A percentile compares a stretch with the other conserved stretches of the same genome.
phyloP scores from a whole-genome alignment of 305 asterid species.

The Petunia hybrid region DNA sequence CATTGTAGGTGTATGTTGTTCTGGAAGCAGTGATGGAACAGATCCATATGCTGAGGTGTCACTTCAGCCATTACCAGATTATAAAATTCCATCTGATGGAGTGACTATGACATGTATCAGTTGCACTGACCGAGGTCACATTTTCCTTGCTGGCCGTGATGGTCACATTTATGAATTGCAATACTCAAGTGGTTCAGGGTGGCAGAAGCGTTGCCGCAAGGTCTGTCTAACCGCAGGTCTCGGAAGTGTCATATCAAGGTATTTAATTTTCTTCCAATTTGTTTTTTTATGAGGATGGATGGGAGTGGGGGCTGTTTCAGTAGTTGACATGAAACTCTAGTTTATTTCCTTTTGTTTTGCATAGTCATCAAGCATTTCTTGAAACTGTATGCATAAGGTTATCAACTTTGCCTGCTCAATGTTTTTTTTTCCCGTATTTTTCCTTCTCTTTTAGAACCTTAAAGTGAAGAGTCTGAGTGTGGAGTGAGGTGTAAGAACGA shows the following conservation, averaged over 20 bases:
- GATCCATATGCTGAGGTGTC: slow-evolving; percentile 93
- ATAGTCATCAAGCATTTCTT: slow-evolving; percentile 3
- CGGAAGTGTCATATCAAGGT: slow-evolving; percentile 94
- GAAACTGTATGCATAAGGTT: slow-evolving; percentile 14
- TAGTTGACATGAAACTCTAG: slow-evolving; percentile 17
- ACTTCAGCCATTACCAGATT: slow-evolving; percentile 92
- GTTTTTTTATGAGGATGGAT: too few species aligned
- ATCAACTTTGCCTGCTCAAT: slow-evolving; percentile 1
- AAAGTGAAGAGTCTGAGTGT: slow-evolving; percentile 30
- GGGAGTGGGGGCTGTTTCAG: slow-evolving; percentile 13
- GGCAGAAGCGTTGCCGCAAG: slow-evolving; percentile 95
- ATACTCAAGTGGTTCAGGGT: slow-evolving; percentile 92
- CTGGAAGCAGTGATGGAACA: slow-evolving; percentile 83
- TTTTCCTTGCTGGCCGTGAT: slow-evolving; percentile 96
- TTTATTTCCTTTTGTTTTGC: slow-evolving; percentile 1
- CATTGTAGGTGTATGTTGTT: slow-evolving; percentile 97
- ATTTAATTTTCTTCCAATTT: slow-evolving; percentile 7
- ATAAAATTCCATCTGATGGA: slow-evolving; percentile 92
- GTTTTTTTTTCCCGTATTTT: slow-evolving; percentile 1
- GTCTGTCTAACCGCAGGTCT: slow-evolving; percentile 90
- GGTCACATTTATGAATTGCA: slow-evolving; percentile 94
- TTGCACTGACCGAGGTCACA: slow-evolving; percentile 86
- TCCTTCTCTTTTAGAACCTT: slow-evolving; percentile 33
- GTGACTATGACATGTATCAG: slow-evolving; percentile 97
- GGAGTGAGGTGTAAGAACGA: slow-evolving; percentile 34